Evolutionary conservation across 345 rosid species (phyloP).

Genomic region (Camelina laxa): DNA sequence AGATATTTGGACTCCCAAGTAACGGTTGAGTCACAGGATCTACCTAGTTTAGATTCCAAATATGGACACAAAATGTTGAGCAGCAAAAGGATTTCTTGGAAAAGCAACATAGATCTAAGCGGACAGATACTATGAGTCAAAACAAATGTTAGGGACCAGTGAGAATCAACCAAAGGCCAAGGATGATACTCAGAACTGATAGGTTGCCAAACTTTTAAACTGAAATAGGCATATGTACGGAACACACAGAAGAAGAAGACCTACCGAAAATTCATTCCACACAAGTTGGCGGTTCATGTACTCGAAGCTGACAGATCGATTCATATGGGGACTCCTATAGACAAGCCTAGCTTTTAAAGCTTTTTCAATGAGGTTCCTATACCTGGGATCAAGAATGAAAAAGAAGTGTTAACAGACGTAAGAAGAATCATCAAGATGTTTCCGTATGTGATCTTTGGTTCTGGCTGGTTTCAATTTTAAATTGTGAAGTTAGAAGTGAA

Average conservation of each 20-base stretch:
- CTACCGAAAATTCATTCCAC: constrained; percentile 99
- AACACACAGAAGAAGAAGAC: constrained; percentile 38
- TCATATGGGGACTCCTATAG: constrained; percentile 89
- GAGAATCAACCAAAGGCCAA: constrained; percentile 21
- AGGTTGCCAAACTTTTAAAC: constrained; percentile 10
- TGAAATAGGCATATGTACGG: background rate
- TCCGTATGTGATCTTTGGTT: background rate
- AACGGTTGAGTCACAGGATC: constrained; percentile 2
- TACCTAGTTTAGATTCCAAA: constrained; percentile 25
- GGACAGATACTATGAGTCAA: background rate
- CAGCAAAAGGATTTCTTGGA: constrained; percentile 18
- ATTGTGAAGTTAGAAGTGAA: constrained; percentile 9
- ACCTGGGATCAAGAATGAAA: constrained; percentile 58
- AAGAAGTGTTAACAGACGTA: constrained; percentile 13
- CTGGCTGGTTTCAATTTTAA: background rate
- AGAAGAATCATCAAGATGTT: constrained; percentile 27
- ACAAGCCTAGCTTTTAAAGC: constrained; percentile 92
- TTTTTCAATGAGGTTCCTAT: constrained; percentile 90
- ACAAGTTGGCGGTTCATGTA: constrained; percentile 98
- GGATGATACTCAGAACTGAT: constrained; percentile 16
- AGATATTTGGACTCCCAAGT: background rate
- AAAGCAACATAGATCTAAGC: constrained; percentile 13
- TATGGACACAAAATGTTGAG: background rate
- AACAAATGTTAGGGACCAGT: constrained; percentile 12
- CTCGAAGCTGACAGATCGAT: constrained; percentile 96